Conservation (phyloP, 129 eudicot genomes). For the Arctium minus region DNA sequence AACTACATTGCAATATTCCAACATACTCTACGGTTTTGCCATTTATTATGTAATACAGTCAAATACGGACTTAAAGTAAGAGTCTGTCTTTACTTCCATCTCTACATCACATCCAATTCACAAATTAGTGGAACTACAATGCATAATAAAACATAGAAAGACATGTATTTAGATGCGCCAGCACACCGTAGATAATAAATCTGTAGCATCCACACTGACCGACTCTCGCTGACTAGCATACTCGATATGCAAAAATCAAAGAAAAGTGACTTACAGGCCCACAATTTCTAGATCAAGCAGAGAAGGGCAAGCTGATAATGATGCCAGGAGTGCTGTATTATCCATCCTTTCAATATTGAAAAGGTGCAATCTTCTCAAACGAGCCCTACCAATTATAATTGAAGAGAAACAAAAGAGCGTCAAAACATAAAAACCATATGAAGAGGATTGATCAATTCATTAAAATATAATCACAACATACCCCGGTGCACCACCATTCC, state of each 20-base stretch:
- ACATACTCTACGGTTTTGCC: not conserved
- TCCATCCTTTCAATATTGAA: conserved; percentile 74
- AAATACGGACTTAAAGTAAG: not conserved
- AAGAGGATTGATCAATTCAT: not conserved
- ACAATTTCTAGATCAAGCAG: conserved; percentile 71
- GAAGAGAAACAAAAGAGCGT: not conserved
- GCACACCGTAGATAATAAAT: conserved; percentile 1
- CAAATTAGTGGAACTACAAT: not conserved
- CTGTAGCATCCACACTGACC: not conserved
- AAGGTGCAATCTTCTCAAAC: conserved; percentile 59
- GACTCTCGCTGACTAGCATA: not conserved
- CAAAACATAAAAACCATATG: not conserved
- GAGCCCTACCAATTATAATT: conserved; percentile 31
- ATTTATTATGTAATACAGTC: not conserved
- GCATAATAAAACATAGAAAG: not conserved
- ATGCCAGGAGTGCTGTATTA: conserved; percentile 49
- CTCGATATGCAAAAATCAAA: not conserved
- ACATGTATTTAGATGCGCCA: not conserved
- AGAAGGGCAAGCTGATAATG: conserved; percentile 60
- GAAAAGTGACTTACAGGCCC: conserved; percentile 67
- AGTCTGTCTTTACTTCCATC: not conserved
- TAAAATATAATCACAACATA: conserved; percentile 21
- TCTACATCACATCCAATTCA: not conserved
- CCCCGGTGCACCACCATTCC: conserved; percentile 61
- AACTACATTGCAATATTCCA: not conserved